Conservation (phyloP, 768 basidiomycete genomes). For the Hypholoma fasciculare region DNA sequence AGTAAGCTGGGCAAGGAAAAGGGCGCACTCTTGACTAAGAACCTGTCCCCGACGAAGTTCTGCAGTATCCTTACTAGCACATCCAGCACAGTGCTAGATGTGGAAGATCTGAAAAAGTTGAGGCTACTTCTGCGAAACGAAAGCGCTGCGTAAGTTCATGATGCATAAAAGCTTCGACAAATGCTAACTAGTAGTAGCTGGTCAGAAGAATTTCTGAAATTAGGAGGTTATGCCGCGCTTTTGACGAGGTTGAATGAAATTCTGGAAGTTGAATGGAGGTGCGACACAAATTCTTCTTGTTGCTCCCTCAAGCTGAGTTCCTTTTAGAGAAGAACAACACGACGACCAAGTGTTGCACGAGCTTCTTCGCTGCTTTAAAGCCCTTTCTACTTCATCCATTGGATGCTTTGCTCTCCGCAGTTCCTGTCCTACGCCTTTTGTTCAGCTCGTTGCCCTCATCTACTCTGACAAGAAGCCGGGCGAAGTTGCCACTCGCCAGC, state of each 20-base stretch:
- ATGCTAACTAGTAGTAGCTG: constrained; percentile 50
- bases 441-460: constrained; percentile 77
- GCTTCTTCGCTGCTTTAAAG: constrained; percentile 91
- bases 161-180: neutral
- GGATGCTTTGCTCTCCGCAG: constrained; percentile 91
- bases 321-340: constrained; percentile 89
- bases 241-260: constrained; percentile 87
- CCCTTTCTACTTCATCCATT: constrained; percentile 83
- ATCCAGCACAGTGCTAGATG: constrained; percentile 76
- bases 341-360: constrained; percentile 95
- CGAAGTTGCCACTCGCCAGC: constrained; percentile 84
- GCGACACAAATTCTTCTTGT: neutral
- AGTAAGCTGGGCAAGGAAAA: constrained; percentile 45
- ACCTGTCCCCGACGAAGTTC: constrained; percentile 63
- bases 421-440: constrained; percentile 85
- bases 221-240: constrained; percentile 85
- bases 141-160: constrained; percentile 64
- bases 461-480: constrained; percentile 99
- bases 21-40: constrained; percentile 37
- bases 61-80: constrained; percentile 66
- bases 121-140: constrained; percentile 88
- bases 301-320: neutral
- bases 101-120: constrained; percentile 86
- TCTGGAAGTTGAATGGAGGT: constrained; percentile 97
- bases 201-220: constrained; percentile 82